Evolutionary conservation across 169 alveolate species (phyloP).

Genomic region (Besnoitia besnoiti): DNA sequence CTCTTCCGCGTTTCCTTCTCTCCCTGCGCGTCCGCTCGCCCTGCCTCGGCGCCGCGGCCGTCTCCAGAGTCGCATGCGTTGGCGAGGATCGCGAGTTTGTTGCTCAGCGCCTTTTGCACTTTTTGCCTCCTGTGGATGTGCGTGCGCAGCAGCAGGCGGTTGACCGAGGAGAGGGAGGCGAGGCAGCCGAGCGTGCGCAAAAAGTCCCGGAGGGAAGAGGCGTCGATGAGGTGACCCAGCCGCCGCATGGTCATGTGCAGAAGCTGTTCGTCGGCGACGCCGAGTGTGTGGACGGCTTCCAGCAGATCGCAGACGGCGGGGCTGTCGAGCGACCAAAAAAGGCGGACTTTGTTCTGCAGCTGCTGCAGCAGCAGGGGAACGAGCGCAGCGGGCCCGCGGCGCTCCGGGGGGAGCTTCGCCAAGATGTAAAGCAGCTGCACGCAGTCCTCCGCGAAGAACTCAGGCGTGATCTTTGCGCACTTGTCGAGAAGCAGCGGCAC

Average conservation of each 20-base stretch:
- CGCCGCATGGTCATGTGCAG: slow-evolving; percentile 54
- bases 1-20: background rate
- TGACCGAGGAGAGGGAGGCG: slow-evolving; percentile 47
- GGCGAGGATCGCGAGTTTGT: slow-evolving; percentile 51
- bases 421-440: slow-evolving; percentile 67
- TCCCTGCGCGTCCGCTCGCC: background rate
- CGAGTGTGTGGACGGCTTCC: slow-evolving; percentile 60
- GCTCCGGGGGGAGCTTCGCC: slow-evolving; percentile 44
- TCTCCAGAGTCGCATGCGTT: background rate
- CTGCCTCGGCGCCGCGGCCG: background rate
- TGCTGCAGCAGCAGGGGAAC: slow-evolving; percentile 65
- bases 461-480: background rate
- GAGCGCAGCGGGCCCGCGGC: background rate
- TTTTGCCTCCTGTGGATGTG: slow-evolving; percentile 62
- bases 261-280: slow-evolving; percentile 53
- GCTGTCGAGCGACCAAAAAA: slow-evolving; percentile 61
- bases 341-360: slow-evolving; percentile 34
- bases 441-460: slow-evolving; percentile 65
- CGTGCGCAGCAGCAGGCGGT: slow-evolving; percentile 53
- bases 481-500: slow-evolving; percentile 48
- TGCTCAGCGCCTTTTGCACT: slow-evolving; percentile 52
- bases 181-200: slow-evolving; percentile 55
- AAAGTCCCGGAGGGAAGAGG: slow-evolving; percentile 34
- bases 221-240: slow-evolving; percentile 38
- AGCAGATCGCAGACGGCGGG: slow-evolving; percentile 51